A percentile compares a stretch with the other conserved stretches of the same genome.
Evolutionary conservation across 2,329 filamentous ascomycete species (phyloP).

Genomic region (Xylaria sp.): DNA sequence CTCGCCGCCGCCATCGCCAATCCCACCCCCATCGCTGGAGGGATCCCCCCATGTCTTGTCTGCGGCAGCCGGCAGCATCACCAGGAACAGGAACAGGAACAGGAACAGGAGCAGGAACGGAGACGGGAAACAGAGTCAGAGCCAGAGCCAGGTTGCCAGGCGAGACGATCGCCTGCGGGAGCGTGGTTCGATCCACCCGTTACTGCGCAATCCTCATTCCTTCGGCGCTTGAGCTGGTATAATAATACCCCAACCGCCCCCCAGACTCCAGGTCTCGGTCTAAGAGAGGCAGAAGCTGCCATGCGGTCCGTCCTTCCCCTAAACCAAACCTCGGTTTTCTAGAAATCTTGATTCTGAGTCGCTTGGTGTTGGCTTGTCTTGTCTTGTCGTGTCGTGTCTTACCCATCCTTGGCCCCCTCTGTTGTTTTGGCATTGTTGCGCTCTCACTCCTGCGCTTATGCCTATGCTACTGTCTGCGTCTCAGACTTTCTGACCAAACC

Average conservation of each 20-base stretch:
- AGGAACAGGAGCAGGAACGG: constrained; percentile 15
- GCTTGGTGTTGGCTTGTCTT: constrained; percentile 6
- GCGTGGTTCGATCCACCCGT: constrained; percentile 29
- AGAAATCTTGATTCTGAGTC: constrained; percentile 20
- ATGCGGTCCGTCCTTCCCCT: constrained; percentile 38
- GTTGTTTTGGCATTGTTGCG: constrained; percentile 9
- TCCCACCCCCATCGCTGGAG: constrained; percentile 48
- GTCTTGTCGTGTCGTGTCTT: neutral
- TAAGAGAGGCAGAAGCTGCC: constrained; percentile 36
- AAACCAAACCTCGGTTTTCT: constrained; percentile 17
- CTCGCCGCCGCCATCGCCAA: constrained; percentile 36
- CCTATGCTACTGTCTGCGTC: constrained; percentile 8
- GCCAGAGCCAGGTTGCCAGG: constrained; percentile 9
- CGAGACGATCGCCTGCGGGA: constrained; percentile 28
- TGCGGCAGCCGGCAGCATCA: constrained; percentile 42
- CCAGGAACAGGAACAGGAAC: constrained; percentile 35
- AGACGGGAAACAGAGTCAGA: constrained; percentile 6
- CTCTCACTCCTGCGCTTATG: constrained; percentile 2
- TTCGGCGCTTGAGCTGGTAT: constrained; percentile 33
- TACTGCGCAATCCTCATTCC: constrained; percentile 37
- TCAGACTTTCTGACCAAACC: constrained; percentile 21
- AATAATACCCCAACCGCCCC: constrained; percentile 32
- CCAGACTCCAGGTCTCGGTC: constrained; percentile 24
- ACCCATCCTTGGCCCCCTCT: constrained; percentile 4
- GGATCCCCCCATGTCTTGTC: constrained; percentile 42